Conservation (phyloP, 2,329 filamentous ascomycete genomes). For the Sporothrix euskadiensis region DNA sequence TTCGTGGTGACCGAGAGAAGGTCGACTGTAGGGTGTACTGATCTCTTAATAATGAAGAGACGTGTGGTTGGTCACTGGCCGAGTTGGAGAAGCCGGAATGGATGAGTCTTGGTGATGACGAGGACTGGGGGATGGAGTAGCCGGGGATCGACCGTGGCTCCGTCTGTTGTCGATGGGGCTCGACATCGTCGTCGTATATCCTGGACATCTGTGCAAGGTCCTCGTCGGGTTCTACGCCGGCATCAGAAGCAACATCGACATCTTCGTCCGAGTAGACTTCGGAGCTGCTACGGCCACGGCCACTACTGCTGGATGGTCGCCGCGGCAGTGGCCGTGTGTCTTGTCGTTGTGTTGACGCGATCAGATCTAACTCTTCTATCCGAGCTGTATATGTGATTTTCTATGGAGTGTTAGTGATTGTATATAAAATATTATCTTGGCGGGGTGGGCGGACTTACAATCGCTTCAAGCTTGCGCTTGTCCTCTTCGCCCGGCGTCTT, state of each 20-base stretch:
- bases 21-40: slow-evolving; percentile 52
- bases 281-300: slow-evolving; percentile 31
- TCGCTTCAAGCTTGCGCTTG: slow-evolving; percentile 84
- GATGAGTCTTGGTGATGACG: slow-evolving; percentile 33
- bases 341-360: slow-evolving; percentile 56
- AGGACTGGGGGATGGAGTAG: slow-evolving; percentile 36
- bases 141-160: slow-evolving; percentile 34
- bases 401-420: slow-evolving; percentile 46
- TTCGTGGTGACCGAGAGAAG: slow-evolving; percentile 54
- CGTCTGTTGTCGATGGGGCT: slow-evolving; percentile 17
- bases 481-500: slow-evolving; percentile 85
- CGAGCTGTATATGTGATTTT: slow-evolving; percentile 86
- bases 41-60: slow-evolving; percentile 37
- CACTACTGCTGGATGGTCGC: slow-evolving; percentile 57
- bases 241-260: neutral
- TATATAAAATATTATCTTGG: neutral
- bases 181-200: slow-evolving; percentile 47
- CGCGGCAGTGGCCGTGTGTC: slow-evolving; percentile 76
- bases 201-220: slow-evolving; percentile 42
- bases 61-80: slow-evolving; percentile 35
- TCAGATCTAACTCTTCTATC: slow-evolving; percentile 79
- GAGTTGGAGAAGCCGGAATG: slow-evolving; percentile 34
- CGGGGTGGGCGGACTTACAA: slow-evolving; percentile 61
- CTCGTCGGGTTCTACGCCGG: slow-evolving; percentile 32
- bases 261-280: slow-evolving; percentile 37